A percentile compares a stretch with the other conserved stretches of the same genome.
phyloP scores from a whole-genome alignment of 2,329 filamentous ascomycete genomes.

The Ascochyta viciae-villosae region DNA sequence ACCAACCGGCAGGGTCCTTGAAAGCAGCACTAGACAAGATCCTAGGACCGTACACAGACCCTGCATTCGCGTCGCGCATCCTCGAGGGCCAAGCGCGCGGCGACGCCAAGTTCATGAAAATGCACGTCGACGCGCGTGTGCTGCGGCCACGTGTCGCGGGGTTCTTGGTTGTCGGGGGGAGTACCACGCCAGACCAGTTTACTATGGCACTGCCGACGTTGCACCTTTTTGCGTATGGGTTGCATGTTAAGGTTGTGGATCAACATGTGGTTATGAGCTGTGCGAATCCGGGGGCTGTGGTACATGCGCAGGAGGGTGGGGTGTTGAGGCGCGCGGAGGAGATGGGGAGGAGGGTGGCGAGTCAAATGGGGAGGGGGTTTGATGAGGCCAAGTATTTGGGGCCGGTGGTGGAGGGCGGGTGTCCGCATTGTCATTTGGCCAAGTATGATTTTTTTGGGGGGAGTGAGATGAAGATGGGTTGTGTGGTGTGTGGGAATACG shows the following conservation, averaged over 20 bases:
- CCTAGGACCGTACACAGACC: conserved; percentile 16
- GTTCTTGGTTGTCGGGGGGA: conserved; percentile 10
- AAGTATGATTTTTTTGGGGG: conserved; percentile 19
- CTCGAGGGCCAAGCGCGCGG: not conserved
- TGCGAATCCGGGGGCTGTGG: conserved; percentile 14
- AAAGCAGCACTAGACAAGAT: conserved; percentile 17
- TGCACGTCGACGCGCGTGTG: conserved; percentile 10
- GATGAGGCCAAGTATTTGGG: conserved; percentile 17
- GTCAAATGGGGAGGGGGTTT: conserved; percentile 14
- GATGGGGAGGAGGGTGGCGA: conserved; percentile 7
- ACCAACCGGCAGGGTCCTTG: conserved; percentile 10
- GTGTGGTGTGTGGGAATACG: conserved; percentile 20
- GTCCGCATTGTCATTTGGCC: conserved; percentile 12
- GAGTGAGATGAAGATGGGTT: conserved; percentile 8
- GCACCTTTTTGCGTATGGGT: conserved; percentile 11
- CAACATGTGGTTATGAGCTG: conserved; percentile 10
- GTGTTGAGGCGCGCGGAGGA: conserved; percentile 3
- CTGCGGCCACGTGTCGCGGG: conserved; percentile 7
- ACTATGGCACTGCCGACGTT: conserved; percentile 17
- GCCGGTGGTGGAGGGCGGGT: conserved; percentile 8
- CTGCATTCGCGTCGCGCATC: conserved; percentile 7
- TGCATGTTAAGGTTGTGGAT: conserved; percentile 18
- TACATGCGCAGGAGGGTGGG: not conserved
- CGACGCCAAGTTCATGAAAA: not conserved
- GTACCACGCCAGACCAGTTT: conserved; percentile 19